These are phyloP conservation scores for Endothia cerciana DNA, from an alignment of 2,329 filamentous ascomycete genomes.

Conservation along the genomic window DNA sequence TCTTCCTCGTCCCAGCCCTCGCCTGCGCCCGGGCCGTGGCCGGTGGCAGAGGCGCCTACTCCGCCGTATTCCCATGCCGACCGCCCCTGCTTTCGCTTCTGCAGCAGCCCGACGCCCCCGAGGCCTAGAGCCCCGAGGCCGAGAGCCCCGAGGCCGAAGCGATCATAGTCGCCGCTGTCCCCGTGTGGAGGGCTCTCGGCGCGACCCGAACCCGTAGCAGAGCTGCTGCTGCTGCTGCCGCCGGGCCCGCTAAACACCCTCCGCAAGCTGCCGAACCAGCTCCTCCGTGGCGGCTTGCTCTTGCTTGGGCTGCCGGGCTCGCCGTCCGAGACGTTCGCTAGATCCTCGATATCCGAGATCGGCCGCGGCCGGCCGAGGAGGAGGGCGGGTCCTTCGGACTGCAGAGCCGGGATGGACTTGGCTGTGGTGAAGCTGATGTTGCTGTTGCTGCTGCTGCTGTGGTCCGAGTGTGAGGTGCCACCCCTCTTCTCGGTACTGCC, in stretches of 20 bases:
- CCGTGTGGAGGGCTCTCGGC: constrained; percentile 37
- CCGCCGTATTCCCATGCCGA: constrained; percentile 48
- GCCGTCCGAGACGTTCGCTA: constrained; percentile 37
- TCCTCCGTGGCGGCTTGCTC: constrained; percentile 56
- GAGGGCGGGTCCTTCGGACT: constrained; percentile 56
- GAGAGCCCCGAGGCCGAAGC: constrained; percentile 45
- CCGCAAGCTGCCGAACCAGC: constrained; percentile 71
- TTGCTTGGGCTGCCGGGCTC: constrained; percentile 62
- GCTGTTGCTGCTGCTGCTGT: constrained; percentile 45
- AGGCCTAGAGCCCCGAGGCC: no score
- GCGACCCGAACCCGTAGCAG: constrained; percentile 29
- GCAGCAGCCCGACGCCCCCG: constrained; percentile 48
- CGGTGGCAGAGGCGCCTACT: constrained; percentile 38
- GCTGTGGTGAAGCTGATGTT: constrained; percentile 53
- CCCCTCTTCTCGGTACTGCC: constrained; percentile 20
- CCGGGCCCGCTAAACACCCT: constrained; percentile 60
- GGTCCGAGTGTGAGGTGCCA: constrained; percentile 32
- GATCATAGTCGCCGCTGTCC: constrained; percentile 49
- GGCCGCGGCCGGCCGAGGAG: constrained; percentile 41
- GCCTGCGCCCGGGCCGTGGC: constrained; percentile 39
- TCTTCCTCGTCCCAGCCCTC: constrained; percentile 64
- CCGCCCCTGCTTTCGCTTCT: constrained; percentile 59
- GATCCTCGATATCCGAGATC: constrained; percentile 21
- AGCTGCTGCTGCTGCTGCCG: constrained; percentile 37
- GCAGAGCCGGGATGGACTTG: constrained; percentile 53